Percentiles rank a stretch among this genome's conserved stretches.
Evolutionary conservation across 2,329 filamentous ascomycete genomes (phyloP).

Genomic region (Scolecobasidium constrictum): DNA sequence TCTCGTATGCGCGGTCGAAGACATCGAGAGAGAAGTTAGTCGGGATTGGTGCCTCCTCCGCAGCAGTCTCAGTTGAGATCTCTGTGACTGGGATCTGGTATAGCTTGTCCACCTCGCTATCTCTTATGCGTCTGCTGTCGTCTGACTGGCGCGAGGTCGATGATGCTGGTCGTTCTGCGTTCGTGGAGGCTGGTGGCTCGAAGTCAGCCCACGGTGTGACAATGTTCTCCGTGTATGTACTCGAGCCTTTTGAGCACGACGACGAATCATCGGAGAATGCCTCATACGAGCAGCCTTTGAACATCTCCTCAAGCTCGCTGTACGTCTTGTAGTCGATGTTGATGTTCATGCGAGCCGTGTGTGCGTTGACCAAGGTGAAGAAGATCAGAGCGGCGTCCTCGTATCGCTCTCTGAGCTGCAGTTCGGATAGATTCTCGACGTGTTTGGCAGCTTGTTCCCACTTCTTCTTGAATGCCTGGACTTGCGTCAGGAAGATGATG

Average conservation of each 20-base stretch:
- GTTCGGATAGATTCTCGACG: constrained; percentile 11
- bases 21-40: constrained; percentile 6
- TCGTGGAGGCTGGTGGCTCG: too few species aligned
- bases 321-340: constrained; percentile 52
- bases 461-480: constrained; percentile 44
- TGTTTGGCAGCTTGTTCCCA: constrained; percentile 16
- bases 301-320: constrained; percentile 43
- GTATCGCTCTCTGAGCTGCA: constrained; percentile 33
- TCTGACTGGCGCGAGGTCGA: constrained; percentile 3
- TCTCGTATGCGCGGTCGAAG: constrained; percentile 11
- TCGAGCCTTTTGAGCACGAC: not conserved
- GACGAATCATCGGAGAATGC: constrained; percentile 2
- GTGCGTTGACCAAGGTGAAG: constrained; percentile 47
- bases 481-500: constrained; percentile 51
- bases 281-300: constrained; percentile 24
- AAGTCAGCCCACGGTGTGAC: constrained; percentile 5
- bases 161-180: not conserved
- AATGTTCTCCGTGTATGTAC: constrained; percentile 3
- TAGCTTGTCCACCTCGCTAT: constrained; percentile 10
- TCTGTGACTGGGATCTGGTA: constrained; percentile 8
- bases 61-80: not conserved
- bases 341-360: constrained; percentile 54
- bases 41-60: constrained; percentile 1
- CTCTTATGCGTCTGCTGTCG: not conserved
- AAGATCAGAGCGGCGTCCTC: constrained; percentile 52